phyloP scores from a whole-genome alignment of 345 rosid species.

The Salix exigua region DNA sequence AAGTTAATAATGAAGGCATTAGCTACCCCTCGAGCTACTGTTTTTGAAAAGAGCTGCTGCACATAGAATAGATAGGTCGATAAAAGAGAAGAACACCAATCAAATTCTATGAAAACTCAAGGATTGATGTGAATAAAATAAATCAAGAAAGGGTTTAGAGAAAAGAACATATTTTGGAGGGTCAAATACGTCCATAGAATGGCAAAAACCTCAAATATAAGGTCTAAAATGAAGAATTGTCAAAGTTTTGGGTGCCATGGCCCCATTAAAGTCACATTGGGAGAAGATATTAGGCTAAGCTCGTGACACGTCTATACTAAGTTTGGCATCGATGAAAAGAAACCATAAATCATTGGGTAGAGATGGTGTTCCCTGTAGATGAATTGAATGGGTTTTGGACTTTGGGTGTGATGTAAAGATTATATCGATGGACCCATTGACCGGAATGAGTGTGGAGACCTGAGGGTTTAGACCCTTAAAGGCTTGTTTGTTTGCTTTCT shows the following conservation, averaged over 20 bases:
- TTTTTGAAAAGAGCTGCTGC: no score
- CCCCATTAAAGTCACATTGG: background rate
- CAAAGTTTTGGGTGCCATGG: background rate
- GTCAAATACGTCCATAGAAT: background rate
- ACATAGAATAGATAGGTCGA: no score
- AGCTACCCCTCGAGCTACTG: no score
- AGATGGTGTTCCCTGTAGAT: background rate
- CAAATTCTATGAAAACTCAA: background rate
- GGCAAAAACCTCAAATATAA: background rate
- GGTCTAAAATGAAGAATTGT: background rate
- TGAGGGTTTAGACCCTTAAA: background rate
- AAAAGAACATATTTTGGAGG: background rate
- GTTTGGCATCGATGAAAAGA: background rate
- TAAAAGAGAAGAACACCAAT: no score
- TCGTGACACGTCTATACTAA: background rate
- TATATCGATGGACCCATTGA: slow-evolving; percentile 5
- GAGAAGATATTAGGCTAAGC: background rate
- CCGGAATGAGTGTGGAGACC: background rate
- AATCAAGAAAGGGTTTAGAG: background rate
- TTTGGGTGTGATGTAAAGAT: background rate
- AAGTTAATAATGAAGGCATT: no score
- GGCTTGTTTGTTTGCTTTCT: slow-evolving; percentile 1
- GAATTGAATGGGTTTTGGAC: background rate
- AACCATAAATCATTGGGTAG: background rate
- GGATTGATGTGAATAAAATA: background rate